These are phyloP conservation scores for Kernera saxatilis DNA, from an alignment of 345 rosid genomes.

Conservation along the genomic window DNA sequence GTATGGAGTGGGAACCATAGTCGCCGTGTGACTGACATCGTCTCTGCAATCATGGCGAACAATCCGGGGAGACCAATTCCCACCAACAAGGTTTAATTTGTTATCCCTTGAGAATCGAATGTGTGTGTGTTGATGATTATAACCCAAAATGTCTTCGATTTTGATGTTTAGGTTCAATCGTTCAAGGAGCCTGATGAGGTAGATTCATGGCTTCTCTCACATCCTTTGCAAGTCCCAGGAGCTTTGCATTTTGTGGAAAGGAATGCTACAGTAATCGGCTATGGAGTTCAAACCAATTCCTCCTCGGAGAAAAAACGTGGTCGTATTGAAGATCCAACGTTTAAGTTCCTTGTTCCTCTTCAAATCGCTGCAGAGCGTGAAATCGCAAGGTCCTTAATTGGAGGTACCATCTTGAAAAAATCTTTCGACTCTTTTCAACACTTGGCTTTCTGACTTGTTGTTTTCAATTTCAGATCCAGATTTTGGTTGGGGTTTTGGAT, in stretches of 20 bases:
- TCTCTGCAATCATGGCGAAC: constrained; percentile 49
- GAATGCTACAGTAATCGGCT: constrained; percentile 56
- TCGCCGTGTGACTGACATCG: constrained; percentile 31
- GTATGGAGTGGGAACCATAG: constrained; percentile 85
- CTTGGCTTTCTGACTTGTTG: too few relatives aligned
- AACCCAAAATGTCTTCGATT: too few relatives aligned
- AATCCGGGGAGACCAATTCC: constrained; percentile 74
- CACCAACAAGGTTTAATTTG: constrained; percentile 35
- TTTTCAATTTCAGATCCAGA: constrained; percentile 46
- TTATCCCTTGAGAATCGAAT: not conserved
- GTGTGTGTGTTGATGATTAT: not conserved
- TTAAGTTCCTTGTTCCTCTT: constrained; percentile 81
- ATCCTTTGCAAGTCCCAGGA: constrained; percentile 58
- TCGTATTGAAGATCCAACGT: constrained; percentile 61
- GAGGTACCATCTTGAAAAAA: constrained; percentile 49
- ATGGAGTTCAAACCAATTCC: constrained; percentile 83
- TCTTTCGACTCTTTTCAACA: too few relatives aligned
- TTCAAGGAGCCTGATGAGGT: constrained; percentile 57
- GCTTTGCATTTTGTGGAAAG: constrained; percentile 61
- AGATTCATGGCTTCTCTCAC: constrained; percentile 56
- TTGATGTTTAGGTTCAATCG: constrained; percentile 50
- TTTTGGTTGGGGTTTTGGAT: constrained; percentile 65
- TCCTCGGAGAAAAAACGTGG: constrained; percentile 47
- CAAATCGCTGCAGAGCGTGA: constrained; percentile 92
- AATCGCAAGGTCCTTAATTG: constrained; percentile 72